Evolutionary conservation across 2,329 filamentous ascomycete genomes (phyloP).

Genomic region (Sclerotinia trifoliorum): DNA sequence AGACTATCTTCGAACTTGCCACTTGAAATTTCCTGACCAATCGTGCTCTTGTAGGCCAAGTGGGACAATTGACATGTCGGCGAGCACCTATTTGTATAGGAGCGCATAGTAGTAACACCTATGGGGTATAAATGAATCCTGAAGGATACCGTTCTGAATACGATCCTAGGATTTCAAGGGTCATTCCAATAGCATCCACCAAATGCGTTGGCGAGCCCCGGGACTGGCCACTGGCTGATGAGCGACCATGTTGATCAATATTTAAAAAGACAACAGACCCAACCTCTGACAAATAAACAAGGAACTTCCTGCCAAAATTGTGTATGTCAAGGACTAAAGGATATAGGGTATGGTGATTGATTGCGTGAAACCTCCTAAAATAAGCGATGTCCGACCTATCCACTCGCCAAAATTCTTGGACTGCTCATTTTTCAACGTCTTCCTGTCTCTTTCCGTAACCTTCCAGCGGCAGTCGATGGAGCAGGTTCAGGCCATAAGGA

Average conservation of each 20-base stretch:
- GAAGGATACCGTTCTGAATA: background rate
- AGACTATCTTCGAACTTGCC: too few relatives aligned
- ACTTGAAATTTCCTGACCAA: background rate
- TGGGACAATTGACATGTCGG: too few relatives aligned
- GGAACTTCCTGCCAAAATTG: background rate
- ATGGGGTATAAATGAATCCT: too few relatives aligned
- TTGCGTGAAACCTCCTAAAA: background rate
- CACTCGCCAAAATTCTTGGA: background rate
- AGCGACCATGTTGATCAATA: background rate
- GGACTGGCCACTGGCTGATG: background rate
- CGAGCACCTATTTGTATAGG: background rate
- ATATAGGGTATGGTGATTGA: background rate
- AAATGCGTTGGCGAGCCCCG: background rate
- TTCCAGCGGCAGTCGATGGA: constrained; percentile 39
- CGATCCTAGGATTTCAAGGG: too few relatives aligned
- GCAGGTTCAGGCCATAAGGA: constrained; percentile 75
- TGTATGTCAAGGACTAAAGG: background rate
- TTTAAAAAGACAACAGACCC: background rate
- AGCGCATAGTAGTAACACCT: background rate
- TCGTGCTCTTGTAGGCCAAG: background rate
- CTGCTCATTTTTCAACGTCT: constrained; percentile 29
- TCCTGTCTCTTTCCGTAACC: constrained; percentile 40
- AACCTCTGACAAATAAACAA: background rate
- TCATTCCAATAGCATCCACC: background rate
- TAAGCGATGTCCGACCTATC: background rate